Evolutionary conservation across 225 moss, liverwort and hornwort species (phyloP).

Genomic region (Straminergon stramineum): DNA sequence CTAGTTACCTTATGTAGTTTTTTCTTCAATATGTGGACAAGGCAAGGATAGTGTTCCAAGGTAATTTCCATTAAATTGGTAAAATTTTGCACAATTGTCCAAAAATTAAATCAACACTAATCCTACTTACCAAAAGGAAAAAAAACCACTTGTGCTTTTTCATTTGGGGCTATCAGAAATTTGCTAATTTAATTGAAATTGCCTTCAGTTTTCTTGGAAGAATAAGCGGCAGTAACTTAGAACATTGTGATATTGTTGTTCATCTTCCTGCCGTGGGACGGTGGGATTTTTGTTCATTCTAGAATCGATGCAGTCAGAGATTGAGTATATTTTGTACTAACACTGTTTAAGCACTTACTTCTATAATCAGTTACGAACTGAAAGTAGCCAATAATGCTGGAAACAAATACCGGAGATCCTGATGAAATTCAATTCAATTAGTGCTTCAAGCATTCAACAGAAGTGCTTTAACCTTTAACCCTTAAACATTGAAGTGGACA

Average conservation of each 20-base stretch:
- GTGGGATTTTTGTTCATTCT: neutral
- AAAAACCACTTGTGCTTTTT: neutral
- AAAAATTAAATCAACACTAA: neutral
- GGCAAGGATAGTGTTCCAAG: neutral
- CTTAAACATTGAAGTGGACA: no score
- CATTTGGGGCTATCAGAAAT: neutral
- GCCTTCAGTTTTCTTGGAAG: neutral
- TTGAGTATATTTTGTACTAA: neutral
- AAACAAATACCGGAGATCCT: neutral
- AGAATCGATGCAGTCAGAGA: neutral
- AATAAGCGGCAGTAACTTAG: neutral
- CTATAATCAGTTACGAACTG: constrained; percentile 4
- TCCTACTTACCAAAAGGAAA: neutral
- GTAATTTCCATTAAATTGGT: neutral
- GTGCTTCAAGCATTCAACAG: neutral
- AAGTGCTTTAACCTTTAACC: no score
- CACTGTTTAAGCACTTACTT: neutral
- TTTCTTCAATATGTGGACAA: neutral
- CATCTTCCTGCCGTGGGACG: neutral
- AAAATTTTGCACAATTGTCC: neutral
- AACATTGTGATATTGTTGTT: neutral
- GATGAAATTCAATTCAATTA: neutral
- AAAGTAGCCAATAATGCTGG: neutral
- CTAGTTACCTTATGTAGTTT: neutral
- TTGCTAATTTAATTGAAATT: neutral